These are phyloP conservation scores for Decorospora gaudefroyi DNA, from an alignment of 2,329 filamentous ascomycete genomes.

Conservation along the genomic window DNA sequence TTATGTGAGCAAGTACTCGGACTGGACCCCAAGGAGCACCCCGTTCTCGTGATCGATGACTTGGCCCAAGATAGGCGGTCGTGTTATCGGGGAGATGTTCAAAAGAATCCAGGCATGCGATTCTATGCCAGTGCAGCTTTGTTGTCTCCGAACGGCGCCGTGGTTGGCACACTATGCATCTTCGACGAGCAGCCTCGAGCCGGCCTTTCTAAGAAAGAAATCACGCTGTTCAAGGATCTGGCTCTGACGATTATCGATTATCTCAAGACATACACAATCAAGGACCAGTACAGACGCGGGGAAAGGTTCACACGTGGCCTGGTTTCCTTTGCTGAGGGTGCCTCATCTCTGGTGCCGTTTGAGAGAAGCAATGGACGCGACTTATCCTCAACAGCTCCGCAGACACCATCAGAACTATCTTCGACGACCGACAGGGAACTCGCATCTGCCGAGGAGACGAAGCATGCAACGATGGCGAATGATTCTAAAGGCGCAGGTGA, in stretches of 20 bases:
- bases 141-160: constrained; percentile 26
- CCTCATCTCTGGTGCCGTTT: constrained; percentile 26
- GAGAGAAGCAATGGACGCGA: constrained; percentile 4
- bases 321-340: constrained; percentile 38
- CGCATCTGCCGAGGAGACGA: not conserved
- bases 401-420: not conserved
- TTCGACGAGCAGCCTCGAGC: constrained; percentile 29
- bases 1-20: constrained; percentile 32
- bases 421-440: constrained; percentile 1
- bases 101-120: constrained; percentile 7
- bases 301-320: constrained; percentile 42
- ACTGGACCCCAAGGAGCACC: not conserved
- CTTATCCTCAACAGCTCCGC: not conserved
- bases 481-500: not conserved
- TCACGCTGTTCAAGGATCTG: constrained; percentile 28
- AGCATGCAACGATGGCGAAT: not conserved
- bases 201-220: constrained; percentile 20
- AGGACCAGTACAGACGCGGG: constrained; percentile 31
- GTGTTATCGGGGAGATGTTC: not conserved
- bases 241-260: constrained; percentile 34
- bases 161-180: constrained; percentile 34
- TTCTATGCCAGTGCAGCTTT: constrained; percentile 42
- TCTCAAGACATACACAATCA: constrained; percentile 34
- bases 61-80: not conserved
- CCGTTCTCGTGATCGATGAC: constrained; percentile 21